These are phyloP conservation scores for Sideroxylon spinosum DNA, from an alignment of 179 eudicot genomes.

Conservation along the genomic window DNA sequence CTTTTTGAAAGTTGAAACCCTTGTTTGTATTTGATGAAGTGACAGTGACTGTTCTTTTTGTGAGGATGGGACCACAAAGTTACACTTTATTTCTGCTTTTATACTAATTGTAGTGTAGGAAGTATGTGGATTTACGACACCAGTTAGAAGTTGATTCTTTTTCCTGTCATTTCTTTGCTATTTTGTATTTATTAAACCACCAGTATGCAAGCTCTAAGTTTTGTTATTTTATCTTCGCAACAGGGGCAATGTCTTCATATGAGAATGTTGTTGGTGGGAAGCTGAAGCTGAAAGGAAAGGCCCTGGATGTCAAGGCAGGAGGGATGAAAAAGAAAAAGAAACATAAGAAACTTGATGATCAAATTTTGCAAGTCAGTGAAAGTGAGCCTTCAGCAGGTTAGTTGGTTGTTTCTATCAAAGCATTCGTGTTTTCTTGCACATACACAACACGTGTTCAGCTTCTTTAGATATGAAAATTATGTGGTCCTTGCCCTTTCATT, in stretches of 20 bases:
- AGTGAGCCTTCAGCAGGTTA: constrained; percentile 44
- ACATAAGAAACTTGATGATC: constrained; percentile 43
- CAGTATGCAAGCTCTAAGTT: constrained; percentile 3
- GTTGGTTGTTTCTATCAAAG: constrained; percentile 12
- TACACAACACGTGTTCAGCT: not conserved
- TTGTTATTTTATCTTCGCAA: not conserved
- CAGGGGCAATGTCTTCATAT: constrained; percentile 55
- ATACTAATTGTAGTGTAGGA: not conserved
- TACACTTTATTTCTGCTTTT: too few species aligned
- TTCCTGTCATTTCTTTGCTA: not conserved
- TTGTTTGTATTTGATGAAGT: too few species aligned
- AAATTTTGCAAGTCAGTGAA: constrained; percentile 32
- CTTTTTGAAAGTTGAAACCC: too few species aligned
- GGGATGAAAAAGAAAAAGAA: constrained; percentile 80
- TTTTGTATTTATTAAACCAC: not conserved
- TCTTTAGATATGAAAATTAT: not conserved
- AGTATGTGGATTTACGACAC: not conserved
- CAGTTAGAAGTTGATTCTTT: not conserved
- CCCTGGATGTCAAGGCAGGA: constrained; percentile 68
- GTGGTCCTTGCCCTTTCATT: not conserved
- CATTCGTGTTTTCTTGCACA: not conserved
- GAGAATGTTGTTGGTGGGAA: constrained; percentile 81
- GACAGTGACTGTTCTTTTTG: too few species aligned
- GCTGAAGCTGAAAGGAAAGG: constrained; percentile 83
- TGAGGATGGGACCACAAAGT: too few species aligned